These are phyloP conservation scores for Agaricales sp. DNA, from an alignment of 1,284 basidiomycete genomes.

Conservation along the genomic window DNA sequence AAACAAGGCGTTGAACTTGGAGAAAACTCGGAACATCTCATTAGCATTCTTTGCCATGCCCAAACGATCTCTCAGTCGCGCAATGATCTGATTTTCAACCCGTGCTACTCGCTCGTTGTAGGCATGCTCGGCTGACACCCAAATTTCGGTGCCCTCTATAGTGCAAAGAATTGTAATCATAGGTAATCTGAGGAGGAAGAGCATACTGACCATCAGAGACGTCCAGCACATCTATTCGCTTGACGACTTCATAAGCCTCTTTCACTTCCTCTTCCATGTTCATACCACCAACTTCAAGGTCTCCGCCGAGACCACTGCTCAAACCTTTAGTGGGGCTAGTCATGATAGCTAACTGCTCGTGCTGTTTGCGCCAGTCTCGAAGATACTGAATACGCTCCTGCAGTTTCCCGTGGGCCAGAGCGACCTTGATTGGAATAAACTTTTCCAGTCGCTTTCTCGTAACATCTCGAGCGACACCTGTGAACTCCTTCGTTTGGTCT, in stretches of 20 bases:
- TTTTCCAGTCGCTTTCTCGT: conserved; percentile 86
- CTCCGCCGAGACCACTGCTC: conserved; percentile 34
- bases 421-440: conserved; percentile 97
- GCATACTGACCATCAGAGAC: conserved; percentile 65
- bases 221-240: conserved; percentile 93
- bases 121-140: conserved; percentile 92
- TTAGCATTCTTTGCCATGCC: conserved; percentile 97
- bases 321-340: conserved; percentile 89
- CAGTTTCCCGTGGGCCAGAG: conserved; percentile 83
- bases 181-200: neutral
- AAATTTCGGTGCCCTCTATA: conserved; percentile 93
- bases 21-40: conserved; percentile 99
- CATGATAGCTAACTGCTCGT: conserved; percentile 97
- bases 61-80: conserved; percentile 81
- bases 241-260: conserved; percentile 90
- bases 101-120: conserved; percentile 97
- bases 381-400: conserved; percentile 87
- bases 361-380: conserved; percentile 90
- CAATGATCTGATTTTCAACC: conserved; percentile 98
- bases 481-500: conserved; percentile 96
- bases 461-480: conserved; percentile 92
- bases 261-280: conserved; percentile 98
- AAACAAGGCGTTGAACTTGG: conserved; percentile 96
- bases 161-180: conserved; percentile 8
- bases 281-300: conserved; percentile 71